Evolutionary conservation across 2,329 filamentous ascomycete genomes (phyloP).

Genomic region (Colletotrichum limetticola): DNA sequence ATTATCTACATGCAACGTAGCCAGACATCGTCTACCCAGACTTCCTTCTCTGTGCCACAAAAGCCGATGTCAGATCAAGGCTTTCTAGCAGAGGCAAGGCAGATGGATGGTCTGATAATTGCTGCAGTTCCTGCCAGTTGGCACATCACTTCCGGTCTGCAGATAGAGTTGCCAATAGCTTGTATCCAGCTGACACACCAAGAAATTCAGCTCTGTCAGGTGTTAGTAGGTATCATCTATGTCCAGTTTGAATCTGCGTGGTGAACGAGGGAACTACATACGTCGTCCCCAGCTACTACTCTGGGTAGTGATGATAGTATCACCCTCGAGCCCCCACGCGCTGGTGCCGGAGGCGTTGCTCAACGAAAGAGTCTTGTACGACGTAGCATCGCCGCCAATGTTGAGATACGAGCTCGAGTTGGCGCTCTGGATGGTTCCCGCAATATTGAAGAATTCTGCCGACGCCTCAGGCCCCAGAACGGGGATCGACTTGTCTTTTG

Average conservation of each 20-base stretch:
- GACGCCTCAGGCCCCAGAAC: constrained; percentile 63
- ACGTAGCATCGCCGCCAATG: constrained; percentile 55
- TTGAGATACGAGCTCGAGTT: constrained; percentile 61
- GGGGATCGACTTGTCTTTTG: constrained; percentile 54
- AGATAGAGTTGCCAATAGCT: constrained; percentile 62
- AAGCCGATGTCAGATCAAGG: background rate
- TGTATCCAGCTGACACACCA: constrained; percentile 56
- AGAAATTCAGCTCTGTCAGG: constrained; percentile 58
- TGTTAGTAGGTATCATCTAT: constrained; percentile 36
- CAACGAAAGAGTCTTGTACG: constrained; percentile 64
- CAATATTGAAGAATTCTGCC: constrained; percentile 61
- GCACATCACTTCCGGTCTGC: constrained; percentile 61
- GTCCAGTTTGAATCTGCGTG: background rate
- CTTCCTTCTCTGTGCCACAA: background rate
- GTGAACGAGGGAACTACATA: constrained; percentile 36
- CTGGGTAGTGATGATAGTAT: constrained; percentile 55
- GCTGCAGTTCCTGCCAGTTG: constrained; percentile 60
- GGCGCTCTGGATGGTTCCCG: constrained; percentile 58
- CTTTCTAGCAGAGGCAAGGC: constrained; percentile 57
- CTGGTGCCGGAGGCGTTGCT: constrained; percentile 52
- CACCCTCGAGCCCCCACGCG: constrained; percentile 61
- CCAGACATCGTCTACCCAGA: background rate
- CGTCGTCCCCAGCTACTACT: constrained; percentile 56
- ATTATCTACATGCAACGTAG: constrained; percentile 28
- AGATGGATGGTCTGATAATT: constrained; percentile 66